Percentiles rank a stretch among this genome's conserved stretches.
Evolutionary conservation across 495 filamentous ascomycete genomes (phyloP).

Genomic region (Aspergillus campestris): DNA sequence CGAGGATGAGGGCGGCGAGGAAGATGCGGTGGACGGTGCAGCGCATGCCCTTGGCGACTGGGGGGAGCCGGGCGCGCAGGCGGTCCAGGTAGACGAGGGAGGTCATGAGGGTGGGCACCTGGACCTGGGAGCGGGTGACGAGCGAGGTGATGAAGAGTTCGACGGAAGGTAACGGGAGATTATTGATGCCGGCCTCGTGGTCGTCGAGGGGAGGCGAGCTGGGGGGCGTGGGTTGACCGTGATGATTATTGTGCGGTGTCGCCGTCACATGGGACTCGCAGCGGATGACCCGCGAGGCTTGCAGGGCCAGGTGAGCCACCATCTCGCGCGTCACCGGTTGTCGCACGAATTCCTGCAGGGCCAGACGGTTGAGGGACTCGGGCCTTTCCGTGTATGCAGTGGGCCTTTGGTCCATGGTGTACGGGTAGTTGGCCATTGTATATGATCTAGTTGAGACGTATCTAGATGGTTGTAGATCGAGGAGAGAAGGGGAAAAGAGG

Average conservation of each 20-base stretch:
- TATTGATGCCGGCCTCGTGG: slow-evolving; percentile 30
- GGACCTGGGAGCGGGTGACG: slow-evolving; percentile 87
- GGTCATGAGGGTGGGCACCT: slow-evolving; percentile 95
- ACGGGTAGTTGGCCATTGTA: slow-evolving; percentile 4
- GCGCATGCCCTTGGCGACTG: slow-evolving; percentile 92
- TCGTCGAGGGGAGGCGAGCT: slow-evolving; percentile 54
- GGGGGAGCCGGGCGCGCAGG: slow-evolving; percentile 73
- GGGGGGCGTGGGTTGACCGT: slow-evolving; percentile 59
- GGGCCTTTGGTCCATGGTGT: slow-evolving; percentile 28
- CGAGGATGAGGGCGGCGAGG: slow-evolving; percentile 69
- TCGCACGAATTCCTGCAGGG: slow-evolving; percentile 84
- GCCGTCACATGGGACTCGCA: slow-evolving; percentile 58
- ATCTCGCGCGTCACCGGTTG: slow-evolving; percentile 73
- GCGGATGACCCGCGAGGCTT: slow-evolving; percentile 80
- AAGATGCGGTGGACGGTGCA: slow-evolving; percentile 93
- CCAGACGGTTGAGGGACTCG: slow-evolving; percentile 57
- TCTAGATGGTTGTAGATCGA: not conserved
- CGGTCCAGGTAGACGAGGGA: slow-evolving; percentile 87
- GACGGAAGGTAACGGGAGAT: slow-evolving; percentile 60
- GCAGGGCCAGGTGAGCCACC: slow-evolving; percentile 75
- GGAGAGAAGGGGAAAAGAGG: slow-evolving; percentile 2
- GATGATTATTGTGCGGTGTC: slow-evolving; percentile 32
- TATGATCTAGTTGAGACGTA: not conserved
- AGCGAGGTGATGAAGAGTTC: slow-evolving; percentile 87
- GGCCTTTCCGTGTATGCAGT: slow-evolving; percentile 11